Evolutionary conservation across 1,284 basidiomycete genomes (phyloP).

Genomic region (Crepidotus sp.): DNA sequence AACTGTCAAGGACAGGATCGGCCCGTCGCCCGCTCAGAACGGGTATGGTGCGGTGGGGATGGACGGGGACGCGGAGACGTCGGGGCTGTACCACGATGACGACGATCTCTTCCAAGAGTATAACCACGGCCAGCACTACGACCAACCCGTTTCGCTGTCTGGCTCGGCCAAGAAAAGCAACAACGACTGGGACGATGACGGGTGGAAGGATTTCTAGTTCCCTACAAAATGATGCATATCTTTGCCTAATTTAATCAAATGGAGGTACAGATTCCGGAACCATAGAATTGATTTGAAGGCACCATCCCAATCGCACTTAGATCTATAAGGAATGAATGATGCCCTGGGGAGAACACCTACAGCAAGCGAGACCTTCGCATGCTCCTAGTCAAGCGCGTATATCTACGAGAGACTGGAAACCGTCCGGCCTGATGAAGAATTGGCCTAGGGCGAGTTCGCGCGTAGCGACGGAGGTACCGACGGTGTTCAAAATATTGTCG

Average conservation of each 20-base stretch:
- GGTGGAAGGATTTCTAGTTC: slow-evolving; percentile 71
- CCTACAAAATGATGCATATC: slow-evolving; percentile 1
- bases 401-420: too few species aligned
- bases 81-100: slow-evolving; percentile 47
- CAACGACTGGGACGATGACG: slow-evolving; percentile 57
- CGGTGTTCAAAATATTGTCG: too few species aligned
- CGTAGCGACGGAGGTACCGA: too few species aligned
- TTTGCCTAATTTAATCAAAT: slow-evolving; percentile 6
- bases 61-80: slow-evolving; percentile 42
- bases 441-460: too few species aligned
- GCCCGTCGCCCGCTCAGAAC: slow-evolving; percentile 35
- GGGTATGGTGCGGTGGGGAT: slow-evolving; percentile 49
- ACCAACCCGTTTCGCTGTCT: slow-evolving; percentile 18
- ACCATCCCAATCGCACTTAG: too few species aligned
- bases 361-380: too few species aligned
- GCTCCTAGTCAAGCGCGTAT: too few species aligned
- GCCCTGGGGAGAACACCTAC: too few species aligned
- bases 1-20: slow-evolving; percentile 43
- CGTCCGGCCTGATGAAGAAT: too few species aligned
- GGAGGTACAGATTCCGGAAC: too few species aligned
- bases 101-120: slow-evolving; percentile 51
- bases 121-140: slow-evolving; percentile 25
- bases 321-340: too few species aligned
- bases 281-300: too few species aligned
- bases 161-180: slow-evolving; percentile 25